Conservation (phyloP, 2,329 filamentous ascomycete species). For the Aureobasidium melanogenum region DNA sequence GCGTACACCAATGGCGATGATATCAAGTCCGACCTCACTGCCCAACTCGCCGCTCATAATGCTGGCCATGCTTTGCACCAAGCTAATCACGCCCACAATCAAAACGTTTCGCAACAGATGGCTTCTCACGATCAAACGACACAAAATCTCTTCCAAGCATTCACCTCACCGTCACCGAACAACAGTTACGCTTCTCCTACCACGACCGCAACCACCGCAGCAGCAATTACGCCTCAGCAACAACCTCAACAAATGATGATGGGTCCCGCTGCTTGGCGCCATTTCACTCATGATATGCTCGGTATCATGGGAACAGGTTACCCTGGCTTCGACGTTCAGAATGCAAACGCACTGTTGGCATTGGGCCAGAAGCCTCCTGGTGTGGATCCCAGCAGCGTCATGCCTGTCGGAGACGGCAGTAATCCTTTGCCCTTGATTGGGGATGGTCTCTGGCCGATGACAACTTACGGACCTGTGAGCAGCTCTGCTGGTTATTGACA, state of each 20-base stretch:
- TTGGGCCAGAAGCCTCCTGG: slow-evolving; percentile 21
- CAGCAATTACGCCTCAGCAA: slow-evolving; percentile 9
- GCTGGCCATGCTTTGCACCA: slow-evolving; percentile 13
- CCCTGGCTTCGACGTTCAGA: slow-evolving; percentile 30
- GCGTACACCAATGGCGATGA: slow-evolving; percentile 13
- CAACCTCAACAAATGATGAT: slow-evolving; percentile 14
- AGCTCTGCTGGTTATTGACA: slow-evolving; percentile 5
- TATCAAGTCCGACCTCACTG: slow-evolving; percentile 14
- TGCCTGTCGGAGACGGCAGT: neutral
- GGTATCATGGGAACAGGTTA: slow-evolving; percentile 11
- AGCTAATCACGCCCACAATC: slow-evolving; percentile 13
- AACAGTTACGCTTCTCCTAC: slow-evolving; percentile 1
- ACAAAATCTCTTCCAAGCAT: slow-evolving; percentile 9
- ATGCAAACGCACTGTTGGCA: slow-evolving; percentile 31
- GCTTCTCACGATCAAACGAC: slow-evolving; percentile 7
- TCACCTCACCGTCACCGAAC: slow-evolving; percentile 9
- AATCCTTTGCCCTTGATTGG: neutral
- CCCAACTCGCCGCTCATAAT: slow-evolving; percentile 16
- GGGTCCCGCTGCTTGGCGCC: slow-evolving; percentile 24
- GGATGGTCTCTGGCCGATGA: slow-evolving; percentile 8
- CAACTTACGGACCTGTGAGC: slow-evolving; percentile 10
- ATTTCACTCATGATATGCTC: slow-evolving; percentile 23
- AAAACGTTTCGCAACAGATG: slow-evolving; percentile 8
- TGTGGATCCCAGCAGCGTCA: slow-evolving; percentile 1
- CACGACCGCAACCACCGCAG: neutral